Conservation (phyloP, 116 monocot genomes). For the Posidonia oceanica region DNA sequence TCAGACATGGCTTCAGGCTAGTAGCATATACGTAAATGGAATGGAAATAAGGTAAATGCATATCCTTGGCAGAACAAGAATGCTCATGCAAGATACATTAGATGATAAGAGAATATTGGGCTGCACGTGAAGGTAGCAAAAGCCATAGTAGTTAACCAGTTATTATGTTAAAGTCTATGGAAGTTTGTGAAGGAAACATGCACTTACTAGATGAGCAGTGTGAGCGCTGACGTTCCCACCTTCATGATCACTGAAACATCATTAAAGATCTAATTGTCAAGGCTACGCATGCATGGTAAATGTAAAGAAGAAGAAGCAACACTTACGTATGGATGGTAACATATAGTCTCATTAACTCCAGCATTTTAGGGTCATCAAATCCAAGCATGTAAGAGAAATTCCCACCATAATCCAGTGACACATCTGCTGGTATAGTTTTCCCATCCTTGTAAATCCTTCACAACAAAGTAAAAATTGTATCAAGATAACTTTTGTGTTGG, state of each 20-base stretch:
- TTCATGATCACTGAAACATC: slow-evolving; percentile 76
- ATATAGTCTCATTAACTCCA: slow-evolving; percentile 96
- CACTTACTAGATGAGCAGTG: slow-evolving; percentile 90
- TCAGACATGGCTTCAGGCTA: too few relatives aligned
- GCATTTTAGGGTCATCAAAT: slow-evolving; percentile 87
- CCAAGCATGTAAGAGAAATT: slow-evolving; percentile 98
- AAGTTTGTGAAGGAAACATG: background rate
- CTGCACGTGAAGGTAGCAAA: too few relatives aligned
- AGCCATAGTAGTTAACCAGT: too few relatives aligned
- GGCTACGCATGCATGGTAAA: slow-evolving; percentile 1
- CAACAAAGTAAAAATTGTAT: slow-evolving; percentile 8
- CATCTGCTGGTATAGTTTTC: slow-evolving; percentile 51
- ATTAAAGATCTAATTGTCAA: background rate
- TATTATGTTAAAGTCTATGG: too few relatives aligned
- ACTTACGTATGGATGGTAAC: slow-evolving; percentile 81
- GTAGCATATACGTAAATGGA: too few relatives aligned
- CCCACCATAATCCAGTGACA: slow-evolving; percentile 84
- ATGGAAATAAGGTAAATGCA: too few relatives aligned
- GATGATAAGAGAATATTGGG: too few relatives aligned
- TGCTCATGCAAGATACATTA: too few relatives aligned
- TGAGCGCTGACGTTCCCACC: slow-evolving; percentile 98
- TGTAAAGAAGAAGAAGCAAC: slow-evolving; percentile 1
- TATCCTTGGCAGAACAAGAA: too few relatives aligned
- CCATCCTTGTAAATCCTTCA: slow-evolving; percentile 77
- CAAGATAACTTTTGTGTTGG: background rate